Percentiles rank a stretch among this genome's conserved stretches.
phyloP scores from a whole-genome alignment of 192 early-diverging fungal species.

The Coemansia sp. region DNA sequence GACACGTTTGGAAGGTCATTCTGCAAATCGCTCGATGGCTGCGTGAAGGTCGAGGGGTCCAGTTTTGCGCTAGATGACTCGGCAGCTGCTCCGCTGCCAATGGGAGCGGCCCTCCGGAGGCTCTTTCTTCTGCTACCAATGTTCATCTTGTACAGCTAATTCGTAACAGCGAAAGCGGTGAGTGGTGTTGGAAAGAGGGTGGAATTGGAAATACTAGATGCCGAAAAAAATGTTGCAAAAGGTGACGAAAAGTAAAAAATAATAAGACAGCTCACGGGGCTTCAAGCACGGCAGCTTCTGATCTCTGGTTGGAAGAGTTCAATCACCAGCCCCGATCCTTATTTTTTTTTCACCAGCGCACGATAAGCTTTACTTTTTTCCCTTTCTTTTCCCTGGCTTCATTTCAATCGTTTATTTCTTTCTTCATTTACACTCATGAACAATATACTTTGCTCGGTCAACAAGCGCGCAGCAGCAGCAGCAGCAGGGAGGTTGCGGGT shows the following conservation, averaged over 20 bases:
- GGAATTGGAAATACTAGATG: neutral
- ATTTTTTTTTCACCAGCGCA: too few species aligned
- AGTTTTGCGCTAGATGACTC: slow-evolving; percentile 5
- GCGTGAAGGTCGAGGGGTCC: neutral
- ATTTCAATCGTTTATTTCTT: neutral
- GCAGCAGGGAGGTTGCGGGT: neutral
- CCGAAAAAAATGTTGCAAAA: too few species aligned
- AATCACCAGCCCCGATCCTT: too few species aligned
- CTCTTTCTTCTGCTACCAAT: slow-evolving; percentile 15
- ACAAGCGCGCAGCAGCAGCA: neutral
- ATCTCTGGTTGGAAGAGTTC: too few species aligned
- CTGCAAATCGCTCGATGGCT: slow-evolving; percentile 2
- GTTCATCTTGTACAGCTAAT: slow-evolving; percentile 10
- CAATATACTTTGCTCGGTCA: neutral
- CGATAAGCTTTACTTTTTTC: slow-evolving; percentile 4
- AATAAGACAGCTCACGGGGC: too few species aligned
- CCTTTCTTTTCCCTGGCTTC: neutral
- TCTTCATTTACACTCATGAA: neutral
- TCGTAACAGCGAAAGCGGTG: neutral
- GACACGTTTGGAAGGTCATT: slow-evolving; percentile 34
- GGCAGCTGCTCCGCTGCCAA: slow-evolving; percentile 2
- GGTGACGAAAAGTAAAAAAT: too few species aligned
- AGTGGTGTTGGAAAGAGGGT: neutral
- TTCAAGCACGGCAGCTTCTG: neutral
- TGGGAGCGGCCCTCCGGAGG: slow-evolving; percentile 22